These are phyloP conservation scores for Fraxinus americana DNA, from an alignment of 257 asterid genomes.

Conservation along the genomic window DNA sequence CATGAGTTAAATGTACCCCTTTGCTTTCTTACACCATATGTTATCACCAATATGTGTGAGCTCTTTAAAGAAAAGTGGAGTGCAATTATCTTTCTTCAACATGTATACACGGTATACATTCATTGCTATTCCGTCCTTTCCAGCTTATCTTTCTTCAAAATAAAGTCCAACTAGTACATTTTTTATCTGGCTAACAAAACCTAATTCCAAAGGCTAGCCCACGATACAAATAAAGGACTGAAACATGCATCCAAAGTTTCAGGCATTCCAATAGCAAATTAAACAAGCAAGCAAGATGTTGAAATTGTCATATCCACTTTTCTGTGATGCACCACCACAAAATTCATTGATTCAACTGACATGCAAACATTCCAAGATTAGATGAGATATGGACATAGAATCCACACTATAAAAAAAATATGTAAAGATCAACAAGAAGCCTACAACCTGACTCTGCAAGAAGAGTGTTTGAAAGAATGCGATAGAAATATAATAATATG, in stretches of 20 bases:
- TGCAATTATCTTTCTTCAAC: not conserved
- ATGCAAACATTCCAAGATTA: not conserved
- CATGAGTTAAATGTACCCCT: not conserved
- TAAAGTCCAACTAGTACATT: not conserved
- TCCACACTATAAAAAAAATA: not conserved
- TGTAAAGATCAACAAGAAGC: not conserved
- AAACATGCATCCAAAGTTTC: not conserved
- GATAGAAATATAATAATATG: constrained; percentile 11
- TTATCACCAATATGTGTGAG: not conserved
- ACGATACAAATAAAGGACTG: not conserved
- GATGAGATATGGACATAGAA: not conserved
- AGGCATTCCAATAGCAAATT: not conserved
- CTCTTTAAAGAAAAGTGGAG: not conserved
- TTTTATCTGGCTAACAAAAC: not conserved
- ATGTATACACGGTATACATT: not conserved
- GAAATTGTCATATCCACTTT: not conserved
- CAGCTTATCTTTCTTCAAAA: not conserved
- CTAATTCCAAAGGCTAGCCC: not conserved
- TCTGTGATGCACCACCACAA: not conserved
- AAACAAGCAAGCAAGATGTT: not conserved
- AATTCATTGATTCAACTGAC: not conserved
- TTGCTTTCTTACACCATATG: not conserved
- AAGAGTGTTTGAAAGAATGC: not conserved
- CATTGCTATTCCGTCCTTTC: not conserved
- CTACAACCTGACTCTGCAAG: not conserved